Evolutionary conservation across 192 early-diverging fungal genomes (phyloP).

Genomic region (Mortierella alpina): DNA sequence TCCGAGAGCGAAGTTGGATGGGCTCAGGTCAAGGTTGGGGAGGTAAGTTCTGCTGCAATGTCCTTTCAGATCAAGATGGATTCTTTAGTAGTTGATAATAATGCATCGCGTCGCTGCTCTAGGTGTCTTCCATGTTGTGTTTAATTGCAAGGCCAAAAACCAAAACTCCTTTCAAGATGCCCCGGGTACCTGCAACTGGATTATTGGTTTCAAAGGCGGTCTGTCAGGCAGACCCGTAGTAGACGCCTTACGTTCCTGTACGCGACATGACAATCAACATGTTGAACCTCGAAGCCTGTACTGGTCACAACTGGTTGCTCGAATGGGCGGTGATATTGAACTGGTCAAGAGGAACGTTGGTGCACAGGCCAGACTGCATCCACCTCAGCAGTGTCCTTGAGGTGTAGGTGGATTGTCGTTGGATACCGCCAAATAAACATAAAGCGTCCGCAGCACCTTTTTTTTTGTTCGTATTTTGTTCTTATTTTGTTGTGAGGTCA

Average conservation of each 20-base stretch:
- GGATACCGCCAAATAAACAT: too few relatives aligned
- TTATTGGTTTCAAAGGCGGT: conserved; percentile 30
- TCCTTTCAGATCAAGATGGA: background rate
- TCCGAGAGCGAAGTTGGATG: conserved; percentile 43
- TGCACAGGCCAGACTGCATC: conserved; percentile 8
- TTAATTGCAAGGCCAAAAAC: conserved; percentile 22
- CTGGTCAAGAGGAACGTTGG: conserved; percentile 34
- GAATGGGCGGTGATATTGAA: conserved; percentile 36
- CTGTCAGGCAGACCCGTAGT: conserved; percentile 8
- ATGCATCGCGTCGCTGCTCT: background rate
- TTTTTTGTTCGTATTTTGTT: background rate
- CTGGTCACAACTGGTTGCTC: conserved; percentile 37
- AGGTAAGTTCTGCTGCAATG: conserved; percentile 3
- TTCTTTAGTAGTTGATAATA: background rate
- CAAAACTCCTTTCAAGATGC: conserved; percentile 50
- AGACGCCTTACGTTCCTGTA: background rate
- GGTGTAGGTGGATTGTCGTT: too few relatives aligned
- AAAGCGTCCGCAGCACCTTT: background rate
- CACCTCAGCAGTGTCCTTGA: too few relatives aligned
- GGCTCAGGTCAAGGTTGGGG: conserved; percentile 53
- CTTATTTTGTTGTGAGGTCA: background rate
- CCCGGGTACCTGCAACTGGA: conserved; percentile 36
- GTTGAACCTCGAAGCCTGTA: conserved; percentile 39
- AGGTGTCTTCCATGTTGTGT: conserved; percentile 48
- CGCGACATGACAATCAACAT: background rate